These are phyloP conservation scores for Pseudogymnoascus sp. DNA, from an alignment of 2,329 filamentous ascomycete species.

Conservation along the genomic window DNA sequence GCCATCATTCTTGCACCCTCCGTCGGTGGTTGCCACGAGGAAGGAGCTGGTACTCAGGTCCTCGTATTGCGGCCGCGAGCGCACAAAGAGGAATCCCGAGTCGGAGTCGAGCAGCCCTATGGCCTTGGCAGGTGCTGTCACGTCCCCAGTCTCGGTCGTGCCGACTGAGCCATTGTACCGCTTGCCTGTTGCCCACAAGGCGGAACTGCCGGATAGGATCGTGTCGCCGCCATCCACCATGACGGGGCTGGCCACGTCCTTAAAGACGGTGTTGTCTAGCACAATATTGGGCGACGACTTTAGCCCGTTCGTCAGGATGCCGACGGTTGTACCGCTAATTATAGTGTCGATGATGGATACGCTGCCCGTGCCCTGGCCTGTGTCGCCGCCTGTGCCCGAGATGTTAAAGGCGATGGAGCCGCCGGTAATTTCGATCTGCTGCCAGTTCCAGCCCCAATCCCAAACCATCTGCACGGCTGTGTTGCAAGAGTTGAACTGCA, in stretches of 20 bases:
- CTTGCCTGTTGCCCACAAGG: slow-evolving; percentile 72
- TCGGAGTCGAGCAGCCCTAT: slow-evolving; percentile 39
- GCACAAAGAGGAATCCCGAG: slow-evolving; percentile 40
- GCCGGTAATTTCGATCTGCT: slow-evolving; percentile 44
- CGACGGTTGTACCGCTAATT: slow-evolving; percentile 44
- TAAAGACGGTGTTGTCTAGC: slow-evolving; percentile 81
- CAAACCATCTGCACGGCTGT: slow-evolving; percentile 52
- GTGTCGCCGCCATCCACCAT: slow-evolving; percentile 46
- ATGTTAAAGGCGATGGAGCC: slow-evolving; percentile 48
- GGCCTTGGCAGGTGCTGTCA: slow-evolving; percentile 27
- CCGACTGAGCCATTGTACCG: slow-evolving; percentile 42
- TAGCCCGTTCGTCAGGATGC: slow-evolving; percentile 47
- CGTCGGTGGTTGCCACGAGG: slow-evolving; percentile 36
- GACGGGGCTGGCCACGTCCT: slow-evolving; percentile 58
- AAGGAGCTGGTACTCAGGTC: slow-evolving; percentile 33
- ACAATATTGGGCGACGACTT: slow-evolving; percentile 57
- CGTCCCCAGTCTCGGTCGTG: slow-evolving; percentile 32
- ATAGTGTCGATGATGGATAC: slow-evolving; percentile 51
- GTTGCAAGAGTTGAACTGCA: slow-evolving; percentile 39
- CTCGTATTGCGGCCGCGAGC: slow-evolving; percentile 50
- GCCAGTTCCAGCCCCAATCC: slow-evolving; percentile 55
- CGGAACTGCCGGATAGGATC: slow-evolving; percentile 59
- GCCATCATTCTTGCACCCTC: slow-evolving; percentile 51
- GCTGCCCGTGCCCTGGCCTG: slow-evolving; percentile 44
- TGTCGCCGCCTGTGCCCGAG: slow-evolving; percentile 31